Percentiles rank a stretch among this genome's conserved stretches.
Evolutionary conservation across 139 green algal species (phyloP).

Genomic region (Tetradesmus lagerheimii): DNA sequence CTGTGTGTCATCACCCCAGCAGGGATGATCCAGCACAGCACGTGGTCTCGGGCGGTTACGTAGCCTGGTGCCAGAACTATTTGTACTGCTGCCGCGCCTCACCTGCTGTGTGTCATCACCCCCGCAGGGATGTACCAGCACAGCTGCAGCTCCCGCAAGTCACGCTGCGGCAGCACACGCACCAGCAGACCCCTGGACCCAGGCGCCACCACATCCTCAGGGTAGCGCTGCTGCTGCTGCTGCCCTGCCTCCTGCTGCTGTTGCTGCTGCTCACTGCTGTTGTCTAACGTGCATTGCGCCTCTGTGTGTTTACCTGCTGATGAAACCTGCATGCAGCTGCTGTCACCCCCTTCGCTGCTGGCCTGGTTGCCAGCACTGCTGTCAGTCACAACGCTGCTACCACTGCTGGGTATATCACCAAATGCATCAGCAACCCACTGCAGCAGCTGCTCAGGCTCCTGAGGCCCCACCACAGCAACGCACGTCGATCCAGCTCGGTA

Average conservation of each 20-base stretch:
- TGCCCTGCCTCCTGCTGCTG: background rate
- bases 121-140: constrained; percentile 61
- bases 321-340: background rate
- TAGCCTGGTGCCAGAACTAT: too few species aligned
- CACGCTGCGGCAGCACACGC: constrained; percentile 51
- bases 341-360: background rate
- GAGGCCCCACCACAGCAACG: constrained; percentile 58
- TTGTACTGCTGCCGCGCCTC: background rate
- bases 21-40: constrained; percentile 66
- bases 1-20: constrained; percentile 49
- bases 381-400: too few species aligned
- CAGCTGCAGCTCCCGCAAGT: constrained; percentile 67
- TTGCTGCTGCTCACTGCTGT: constrained; percentile 13
- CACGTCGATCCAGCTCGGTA: constrained; percentile 24
- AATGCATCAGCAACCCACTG: constrained; percentile 51
- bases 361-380: background rate
- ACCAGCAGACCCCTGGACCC: constrained; percentile 22
- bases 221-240: constrained; percentile 2
- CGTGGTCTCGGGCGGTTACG: too few species aligned
- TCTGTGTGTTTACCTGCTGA: background rate
- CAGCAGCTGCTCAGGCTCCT: constrained; percentile 48
- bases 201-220: constrained; percentile 5
- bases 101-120: constrained; percentile 52
- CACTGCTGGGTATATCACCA: constrained; percentile 33
- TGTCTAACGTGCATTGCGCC: background rate